Evolutionary conservation across 2,329 filamentous ascomycete genomes (phyloP), one percentile per base, ranked within the genome.

Genomic region (Conoideocrella luteorostrata): DNA sequence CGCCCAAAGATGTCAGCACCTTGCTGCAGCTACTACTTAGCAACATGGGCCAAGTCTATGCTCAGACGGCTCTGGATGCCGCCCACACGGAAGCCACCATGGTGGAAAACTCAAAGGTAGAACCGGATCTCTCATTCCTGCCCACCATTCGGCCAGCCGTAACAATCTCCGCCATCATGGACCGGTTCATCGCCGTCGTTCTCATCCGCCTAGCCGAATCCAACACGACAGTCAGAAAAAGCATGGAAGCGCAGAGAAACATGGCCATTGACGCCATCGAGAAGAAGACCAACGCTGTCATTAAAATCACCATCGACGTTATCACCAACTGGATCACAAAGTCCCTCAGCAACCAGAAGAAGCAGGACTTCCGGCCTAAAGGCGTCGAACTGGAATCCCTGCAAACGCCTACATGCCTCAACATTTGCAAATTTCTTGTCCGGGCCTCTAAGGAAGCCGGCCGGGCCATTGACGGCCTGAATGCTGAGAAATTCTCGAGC

Each of bases 141-240:
- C 79, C 83, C 6, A 80, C 81, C 9, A 75, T 97, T 29, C 84
- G 86, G 26, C 81, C 86, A 2, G 86, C 88, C 7, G 88, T 95
- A 43, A 90, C 83, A 43, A 91, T 96, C 50, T 85, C 93, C 7
- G 90, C 91, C 60, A 79, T 98, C 54, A 94, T 97, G 80, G 84
- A 91, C 54, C 88, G 88, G 49, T 95, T 93, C 55, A 90, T 95
- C 53, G 82, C 84, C 47, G 90, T 89, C 4, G 88, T 97, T 13
- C 80, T 98, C 18, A 84, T 97, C 52, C 88, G 89, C 10, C 78
- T 98, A 7, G 90, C 91, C 18, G 82, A 91, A 45, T 82, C 85
- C 43, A 96, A 94, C 64, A 85, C 94, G 17, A 96, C 89, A 1
- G 88, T 95, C 43, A 82, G 88, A 35, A 81, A 88, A 47, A 88